Percentiles rank a stretch among this genome's conserved stretches.
phyloP scores from a whole-genome alignment of 73 alveolate species.

The Effrenium voratum region DNA sequence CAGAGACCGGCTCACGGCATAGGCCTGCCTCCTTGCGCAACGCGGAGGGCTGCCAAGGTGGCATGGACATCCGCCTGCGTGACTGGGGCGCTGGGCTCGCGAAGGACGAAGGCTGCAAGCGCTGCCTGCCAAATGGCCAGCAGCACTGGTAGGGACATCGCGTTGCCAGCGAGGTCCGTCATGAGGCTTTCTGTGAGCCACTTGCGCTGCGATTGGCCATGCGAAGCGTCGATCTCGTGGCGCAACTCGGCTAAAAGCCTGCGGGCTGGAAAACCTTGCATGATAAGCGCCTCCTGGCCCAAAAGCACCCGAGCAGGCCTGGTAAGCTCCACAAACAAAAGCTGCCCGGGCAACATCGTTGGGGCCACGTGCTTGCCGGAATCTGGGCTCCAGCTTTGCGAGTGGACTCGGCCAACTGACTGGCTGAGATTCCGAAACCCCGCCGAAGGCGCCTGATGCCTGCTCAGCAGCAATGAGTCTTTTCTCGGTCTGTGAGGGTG shows the following conservation, averaged over 20 bases:
- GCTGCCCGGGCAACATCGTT: conserved; percentile 54
- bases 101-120: neutral
- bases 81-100: no score
- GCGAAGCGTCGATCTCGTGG: neutral
- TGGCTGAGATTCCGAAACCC: conserved; percentile 37
- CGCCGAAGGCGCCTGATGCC: conserved; percentile 8
- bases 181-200: neutral
- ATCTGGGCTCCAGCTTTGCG: neutral
- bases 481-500: conserved; percentile 16
- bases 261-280: conserved; percentile 44
- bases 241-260: no score
- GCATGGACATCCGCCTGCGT: no score
- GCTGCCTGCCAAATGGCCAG: conserved; percentile 4
- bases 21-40: no score
- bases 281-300: conserved; percentile 34
- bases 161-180: conserved; percentile 37
- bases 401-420: conserved; percentile 3
- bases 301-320: conserved; percentile 13
- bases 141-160: conserved; percentile 20
- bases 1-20: no score
- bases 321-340: neutral
- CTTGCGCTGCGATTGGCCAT: neutral
- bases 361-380: conserved; percentile 39
- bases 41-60: no score
- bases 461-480: neutral